Base-by-base conservation (phyloP, 2,329 filamentous ascomycete species). In the Talaromyces sp. region DNA sequence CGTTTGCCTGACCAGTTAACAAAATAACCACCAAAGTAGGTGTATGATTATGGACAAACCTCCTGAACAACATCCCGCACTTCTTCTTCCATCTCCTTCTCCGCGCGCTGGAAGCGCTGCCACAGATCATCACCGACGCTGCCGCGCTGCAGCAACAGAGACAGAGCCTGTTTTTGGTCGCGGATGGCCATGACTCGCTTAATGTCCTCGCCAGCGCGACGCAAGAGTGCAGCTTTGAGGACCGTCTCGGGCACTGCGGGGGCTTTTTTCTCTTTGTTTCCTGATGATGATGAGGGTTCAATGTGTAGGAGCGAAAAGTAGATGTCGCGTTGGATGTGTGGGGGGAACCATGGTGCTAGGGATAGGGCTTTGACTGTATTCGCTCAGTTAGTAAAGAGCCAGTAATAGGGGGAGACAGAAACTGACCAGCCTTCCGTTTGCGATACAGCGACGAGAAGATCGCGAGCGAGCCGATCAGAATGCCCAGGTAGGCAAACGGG, bases 11-110 rank as follows among this genome's bases (percentile, higher is more conserved):
- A 25, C 7, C 6, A 9, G 8, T 30, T 9, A 30, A 9, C 32
- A n/a, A 59, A 15, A 59, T 59, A 30, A 57, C 10, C 27, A 27
- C 27, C 3, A 30, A 42, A 44, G 52, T 22, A 39, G 17, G 27
- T 10, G 10, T 27, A 22, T 22, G 22, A 22, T 39, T 6, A 47
- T 2, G 47, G 56, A n/a, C 36, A 52, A 30, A 96, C 92, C 87
- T 98, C 93, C 69, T 88, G 85, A 36, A 98, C 92, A 27, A 98
- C 93, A 77, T 99, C 95, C 69, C 91, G 86, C 64, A 99, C 82
- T 78, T 99, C 95, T 67, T 92, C 91, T 79, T 99, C 93, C 82
- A 98, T 96, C 78, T 99, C 95, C 80, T 96, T 93, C 84, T 99
- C 95, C 0, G 93, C 95, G 57, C 92, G 85, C 77, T 88, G 78